Conservation (phyloP, 768 basidiomycete genomes). For the Termitomyces sp. region DNA sequence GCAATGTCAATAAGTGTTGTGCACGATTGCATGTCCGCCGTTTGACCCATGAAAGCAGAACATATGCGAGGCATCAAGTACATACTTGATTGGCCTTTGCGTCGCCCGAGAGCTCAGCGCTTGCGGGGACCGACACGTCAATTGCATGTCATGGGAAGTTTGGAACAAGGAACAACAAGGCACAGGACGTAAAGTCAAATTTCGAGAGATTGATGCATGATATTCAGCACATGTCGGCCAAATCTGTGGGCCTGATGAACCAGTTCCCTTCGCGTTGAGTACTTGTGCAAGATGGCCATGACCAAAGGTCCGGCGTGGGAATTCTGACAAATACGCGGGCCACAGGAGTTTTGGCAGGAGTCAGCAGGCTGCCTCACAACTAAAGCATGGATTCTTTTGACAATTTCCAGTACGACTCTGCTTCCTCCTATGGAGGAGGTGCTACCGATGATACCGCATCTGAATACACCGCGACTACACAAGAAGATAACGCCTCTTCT, state of each 20-base stretch:
- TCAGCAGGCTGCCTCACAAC: constrained; percentile 5
- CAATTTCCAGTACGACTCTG: constrained; percentile 81
- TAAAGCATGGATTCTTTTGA: constrained; percentile 72
- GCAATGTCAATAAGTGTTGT: not conserved
- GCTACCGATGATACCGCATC: constrained; percentile 78
- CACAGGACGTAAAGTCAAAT: not conserved
- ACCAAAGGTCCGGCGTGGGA: not conserved
- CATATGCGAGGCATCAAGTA: not conserved
- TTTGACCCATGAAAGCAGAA: not conserved
- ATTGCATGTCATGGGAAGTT: not conserved
- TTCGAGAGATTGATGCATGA: not conserved
- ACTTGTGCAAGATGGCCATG: no score
- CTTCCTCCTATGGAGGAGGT: constrained; percentile 74
- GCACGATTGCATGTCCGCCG: no score
- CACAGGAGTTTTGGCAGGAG: constrained; percentile 2
- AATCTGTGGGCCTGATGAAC: no score
- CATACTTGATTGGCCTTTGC: not conserved
- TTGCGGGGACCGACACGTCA: no score
- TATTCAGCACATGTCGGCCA: no score
- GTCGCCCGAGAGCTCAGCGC: no score
- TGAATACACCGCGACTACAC: constrained; percentile 70
- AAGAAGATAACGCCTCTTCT: constrained; percentile 42
- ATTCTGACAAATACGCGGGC: constrained; percentile 1
- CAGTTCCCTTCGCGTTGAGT: no score
- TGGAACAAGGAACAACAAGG: no score